phyloP scores from a whole-genome alignment of 352 stramenopile genomes.

The Globisporangium emineosum region DNA sequence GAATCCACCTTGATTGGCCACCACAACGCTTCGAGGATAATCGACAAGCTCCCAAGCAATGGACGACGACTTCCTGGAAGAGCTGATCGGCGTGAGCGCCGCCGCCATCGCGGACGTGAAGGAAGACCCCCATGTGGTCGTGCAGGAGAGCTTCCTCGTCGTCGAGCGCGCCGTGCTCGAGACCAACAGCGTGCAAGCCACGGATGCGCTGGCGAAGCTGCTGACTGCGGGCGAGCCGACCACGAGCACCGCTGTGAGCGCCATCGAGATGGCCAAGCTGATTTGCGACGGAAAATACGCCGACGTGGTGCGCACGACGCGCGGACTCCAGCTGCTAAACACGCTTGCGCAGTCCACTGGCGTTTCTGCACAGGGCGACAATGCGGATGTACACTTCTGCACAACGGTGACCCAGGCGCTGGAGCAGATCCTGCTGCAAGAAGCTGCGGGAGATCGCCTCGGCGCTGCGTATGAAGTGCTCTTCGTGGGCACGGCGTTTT shows the following conservation, averaged over 20 bases:
- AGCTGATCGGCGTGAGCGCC: conserved; percentile 55
- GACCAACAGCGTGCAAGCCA: conserved; percentile 33
- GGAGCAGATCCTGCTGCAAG: conserved; percentile 38
- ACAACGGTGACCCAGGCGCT: conserved; percentile 36
- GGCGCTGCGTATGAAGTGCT: conserved; percentile 54
- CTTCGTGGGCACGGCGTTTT: conserved; percentile 55
- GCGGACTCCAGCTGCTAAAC: conserved; percentile 33
- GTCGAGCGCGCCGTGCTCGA: conserved; percentile 62
- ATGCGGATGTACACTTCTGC: conserved; percentile 40
- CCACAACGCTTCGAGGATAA: conserved; percentile 13
- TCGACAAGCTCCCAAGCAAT: conserved; percentile 17
- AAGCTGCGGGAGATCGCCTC: conserved; percentile 29
- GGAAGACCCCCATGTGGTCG: conserved; percentile 34
- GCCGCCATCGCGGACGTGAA: conserved; percentile 33
- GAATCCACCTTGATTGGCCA: conserved; percentile 12
- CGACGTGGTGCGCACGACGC: conserved; percentile 42
- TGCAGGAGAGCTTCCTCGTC: conserved; percentile 34
- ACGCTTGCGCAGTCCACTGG: conserved; percentile 15
- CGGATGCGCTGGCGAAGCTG: conserved; percentile 19
- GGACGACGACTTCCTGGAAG: conserved; percentile 57
- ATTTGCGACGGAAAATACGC: conserved; percentile 63
- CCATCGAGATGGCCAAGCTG: conserved; percentile 47
- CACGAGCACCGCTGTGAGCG: conserved; percentile 15
- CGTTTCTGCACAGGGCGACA: conserved; percentile 19
- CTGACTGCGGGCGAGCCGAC: background rate